Evolutionary conservation across 306 rosid genomes (phyloP).

Genomic region (Begonia masoniana): DNA sequence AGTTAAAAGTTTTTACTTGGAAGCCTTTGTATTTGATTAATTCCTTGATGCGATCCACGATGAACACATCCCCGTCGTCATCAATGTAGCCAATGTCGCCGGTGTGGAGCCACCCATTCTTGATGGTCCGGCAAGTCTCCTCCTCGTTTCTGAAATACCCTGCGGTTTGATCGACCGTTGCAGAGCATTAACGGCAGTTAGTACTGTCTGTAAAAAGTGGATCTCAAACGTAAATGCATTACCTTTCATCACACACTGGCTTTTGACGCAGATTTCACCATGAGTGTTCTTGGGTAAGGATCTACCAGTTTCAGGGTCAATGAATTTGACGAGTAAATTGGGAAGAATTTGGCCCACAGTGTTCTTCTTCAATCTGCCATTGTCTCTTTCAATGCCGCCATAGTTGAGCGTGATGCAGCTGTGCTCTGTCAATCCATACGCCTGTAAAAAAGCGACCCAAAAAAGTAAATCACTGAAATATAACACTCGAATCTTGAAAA

Average conservation of each 20-base stretch:
- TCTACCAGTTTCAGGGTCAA: slow-evolving; percentile 58
- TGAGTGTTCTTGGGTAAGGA: slow-evolving; percentile 71
- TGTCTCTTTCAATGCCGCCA: slow-evolving; percentile 23
- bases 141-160: slow-evolving; percentile 71
- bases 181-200: no score
- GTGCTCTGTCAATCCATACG: slow-evolving; percentile 92
- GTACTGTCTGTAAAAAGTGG: no score
- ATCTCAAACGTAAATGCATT: not conserved
- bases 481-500: not conserved
- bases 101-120: slow-evolving; percentile 76
- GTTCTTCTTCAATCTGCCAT: slow-evolving; percentile 30
- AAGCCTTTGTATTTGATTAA: slow-evolving; percentile 46
- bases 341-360: slow-evolving; percentile 84
- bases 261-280: slow-evolving; percentile 77
- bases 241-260: slow-evolving; percentile 94
- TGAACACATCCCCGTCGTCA: slow-evolving; percentile 60
- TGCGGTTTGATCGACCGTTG: slow-evolving; percentile 6
- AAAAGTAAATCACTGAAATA: no score
- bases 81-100: slow-evolving; percentile 86
- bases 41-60: slow-evolving; percentile 49
- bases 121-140: slow-evolving; percentile 64
- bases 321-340: slow-evolving; percentile 70
- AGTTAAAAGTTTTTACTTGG: slow-evolving; percentile 23
- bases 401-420: slow-evolving; percentile 84
- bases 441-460: slow-evolving; percentile 22